These are phyloP conservation scores for Omphalea diandra DNA, from an alignment of 441 rosid genomes.

Conservation along the genomic window DNA sequence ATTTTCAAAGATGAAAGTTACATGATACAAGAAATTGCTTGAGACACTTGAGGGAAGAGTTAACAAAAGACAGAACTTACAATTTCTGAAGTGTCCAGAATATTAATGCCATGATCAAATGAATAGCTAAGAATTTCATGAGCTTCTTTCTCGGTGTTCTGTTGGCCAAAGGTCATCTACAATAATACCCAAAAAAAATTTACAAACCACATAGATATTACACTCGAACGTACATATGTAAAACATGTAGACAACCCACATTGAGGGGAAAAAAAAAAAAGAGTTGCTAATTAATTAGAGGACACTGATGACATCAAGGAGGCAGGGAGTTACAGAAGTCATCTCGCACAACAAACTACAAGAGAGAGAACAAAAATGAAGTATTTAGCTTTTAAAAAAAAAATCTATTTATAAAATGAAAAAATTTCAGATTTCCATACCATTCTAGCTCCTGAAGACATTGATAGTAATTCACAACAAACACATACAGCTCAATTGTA, in stretches of 20 bases:
- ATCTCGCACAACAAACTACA: no score
- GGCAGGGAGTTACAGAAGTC: neutral
- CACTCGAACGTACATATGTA: neutral
- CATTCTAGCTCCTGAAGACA: neutral
- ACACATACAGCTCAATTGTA: neutral
- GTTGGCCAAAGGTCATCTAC: conserved; percentile 92
- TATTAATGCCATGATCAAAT: conserved; percentile 63
- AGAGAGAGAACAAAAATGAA: no score
- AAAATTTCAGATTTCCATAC: neutral
- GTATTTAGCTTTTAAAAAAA: no score
- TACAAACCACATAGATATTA: conserved; percentile 1
- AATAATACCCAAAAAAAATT: conserved; percentile 12
- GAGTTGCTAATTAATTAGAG: neutral
- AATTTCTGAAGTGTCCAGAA: conserved; percentile 73
- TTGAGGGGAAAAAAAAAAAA: neutral
- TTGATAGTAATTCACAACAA: neutral
- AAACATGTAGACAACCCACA: neutral
- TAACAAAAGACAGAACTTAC: conserved; percentile 46
- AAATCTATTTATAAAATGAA: no score
- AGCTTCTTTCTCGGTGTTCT: conserved; percentile 87
- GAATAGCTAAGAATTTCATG: conserved; percentile 79
- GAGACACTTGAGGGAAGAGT: neutral
- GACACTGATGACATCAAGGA: neutral
- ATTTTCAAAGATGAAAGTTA: neutral
- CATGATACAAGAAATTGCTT: neutral